Conservation (phyloP, 306 rosid species). For the apple (Malus domestica) region DNA sequence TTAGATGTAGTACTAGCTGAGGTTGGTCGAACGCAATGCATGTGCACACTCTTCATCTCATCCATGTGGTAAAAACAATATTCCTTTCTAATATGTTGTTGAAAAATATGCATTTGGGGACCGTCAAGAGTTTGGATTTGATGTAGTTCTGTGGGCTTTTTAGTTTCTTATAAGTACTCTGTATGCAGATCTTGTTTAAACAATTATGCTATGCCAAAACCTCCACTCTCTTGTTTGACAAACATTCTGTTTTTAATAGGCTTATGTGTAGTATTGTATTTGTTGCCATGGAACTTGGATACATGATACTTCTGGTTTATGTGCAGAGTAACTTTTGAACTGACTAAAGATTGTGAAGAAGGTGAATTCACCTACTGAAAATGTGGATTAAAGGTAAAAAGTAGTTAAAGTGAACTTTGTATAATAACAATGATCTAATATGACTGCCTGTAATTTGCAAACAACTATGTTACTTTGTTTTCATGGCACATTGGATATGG, state of each 20-base stretch:
- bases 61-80: background rate
- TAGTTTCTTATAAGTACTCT: background rate
- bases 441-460: constrained; percentile 28
- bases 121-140: background rate
- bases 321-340: constrained; percentile 70
- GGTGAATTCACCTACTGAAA: constrained; percentile 62
- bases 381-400: constrained; percentile 51
- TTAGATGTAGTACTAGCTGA: background rate
- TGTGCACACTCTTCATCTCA: background rate
- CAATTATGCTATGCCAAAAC: background rate
- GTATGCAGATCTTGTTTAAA: background rate
- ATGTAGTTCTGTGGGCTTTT: background rate
- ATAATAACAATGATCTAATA: constrained; percentile 39
- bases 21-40: background rate
- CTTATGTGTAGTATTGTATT: background rate
- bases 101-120: background rate
- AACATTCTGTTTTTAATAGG: background rate
- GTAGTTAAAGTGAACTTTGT: constrained; percentile 47
- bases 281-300: background rate
- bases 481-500: constrained; percentile 23
- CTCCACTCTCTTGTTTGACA: background rate
- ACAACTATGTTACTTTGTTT: constrained; percentile 26
- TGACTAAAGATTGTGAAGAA: constrained; percentile 45
- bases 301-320: constrained; percentile 10
- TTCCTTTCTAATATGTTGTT: background rate